Base-by-base conservation (phyloP, 192 early-diverging fungal species). In the Umbelopsis vinacea region DNA sequence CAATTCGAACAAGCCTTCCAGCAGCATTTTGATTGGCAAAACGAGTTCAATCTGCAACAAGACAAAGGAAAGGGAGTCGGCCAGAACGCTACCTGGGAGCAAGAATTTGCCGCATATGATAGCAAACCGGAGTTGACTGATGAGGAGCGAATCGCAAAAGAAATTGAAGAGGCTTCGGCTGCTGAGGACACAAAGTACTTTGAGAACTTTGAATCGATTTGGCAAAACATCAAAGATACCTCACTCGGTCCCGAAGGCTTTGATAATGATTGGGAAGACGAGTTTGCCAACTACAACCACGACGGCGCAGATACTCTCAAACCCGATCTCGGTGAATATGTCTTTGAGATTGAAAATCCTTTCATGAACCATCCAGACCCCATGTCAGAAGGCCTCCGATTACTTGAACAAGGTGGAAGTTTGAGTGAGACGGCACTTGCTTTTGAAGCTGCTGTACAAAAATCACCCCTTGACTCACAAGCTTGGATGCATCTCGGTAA, bases 401-500 rank as follows among this genome's bases (percentile, higher is more conserved):
- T 90, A 43, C 68, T 79, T 47, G 82, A 90, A 47, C 48, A 83
- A 66, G 89, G 83, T 26, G 84, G 85, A 26, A 79, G 78, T 66
- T 84, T 99, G n/a, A 88, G 91, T 11, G 97, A 98, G 45, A 85
- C 93, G 1, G 95, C 97, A 46, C 80, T 99, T 76, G 93, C 94
- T 3, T 90, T 99, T 45, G 98, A 99, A 77, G 95, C 95, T 6
- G 87, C 87, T 6, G 93, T 97, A 10, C 90, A 94, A 74, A 83
- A 89, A 57, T 87, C 94, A 66, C 91, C 90, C 0, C 74, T 81
- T 52, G 92, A 97, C 74, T 92, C 94, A 0, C 81, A 80, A 9
- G 90, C 91, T 21, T 99, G 98, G 98, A 85, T 90, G 80, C 81
- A 89, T 79, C 89, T 99, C 5, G 98, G 98, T 33, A 91, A 92